These are phyloP conservation scores for Citrus unshiu DNA, from an alignment of 345 rosid genomes.

Conservation along the genomic window DNA sequence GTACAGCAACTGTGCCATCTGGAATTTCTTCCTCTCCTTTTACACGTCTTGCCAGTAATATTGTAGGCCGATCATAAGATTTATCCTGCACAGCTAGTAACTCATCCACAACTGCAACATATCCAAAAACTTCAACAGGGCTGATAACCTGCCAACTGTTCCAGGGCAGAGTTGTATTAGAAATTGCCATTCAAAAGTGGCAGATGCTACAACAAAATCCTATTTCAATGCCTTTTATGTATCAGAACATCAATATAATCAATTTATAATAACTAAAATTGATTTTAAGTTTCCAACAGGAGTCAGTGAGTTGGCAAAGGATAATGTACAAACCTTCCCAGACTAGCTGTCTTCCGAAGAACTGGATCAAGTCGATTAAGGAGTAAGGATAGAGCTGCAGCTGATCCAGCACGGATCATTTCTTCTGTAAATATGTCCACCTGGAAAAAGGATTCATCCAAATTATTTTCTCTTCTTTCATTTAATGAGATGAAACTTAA, in stretches of 20 bases:
- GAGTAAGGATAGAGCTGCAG: constrained; percentile 79
- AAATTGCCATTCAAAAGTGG: constrained; percentile 18
- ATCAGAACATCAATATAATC: not conserved
- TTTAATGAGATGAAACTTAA: not conserved
- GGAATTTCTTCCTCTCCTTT: constrained; percentile 99
- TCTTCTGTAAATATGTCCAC: constrained; percentile 91
- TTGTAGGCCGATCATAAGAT: constrained; percentile 71
- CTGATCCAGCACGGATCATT: constrained; percentile 97
- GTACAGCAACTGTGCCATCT: constrained; percentile 91
- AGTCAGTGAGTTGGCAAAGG: not conserved
- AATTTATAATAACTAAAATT: not conserved
- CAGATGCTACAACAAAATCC: not conserved
- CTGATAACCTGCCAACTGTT: constrained; percentile 99
- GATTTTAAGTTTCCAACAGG: not conserved
- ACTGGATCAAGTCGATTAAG: constrained; percentile 94
- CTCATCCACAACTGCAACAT: constrained; percentile 77
- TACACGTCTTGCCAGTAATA: constrained; percentile 86
- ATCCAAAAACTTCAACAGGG: constrained; percentile 86
- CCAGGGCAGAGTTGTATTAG: constrained; percentile 30
- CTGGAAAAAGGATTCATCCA: constrained; percentile 35
- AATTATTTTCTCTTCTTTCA: not conserved
- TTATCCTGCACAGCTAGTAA: constrained; percentile 83
- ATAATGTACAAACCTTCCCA: constrained; percentile 74
- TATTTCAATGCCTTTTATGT: not conserved
- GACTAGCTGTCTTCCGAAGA: constrained; percentile 87